These are phyloP conservation scores for Penstemon newberryi DNA, from an alignment of 257 asterid species.

Conservation along the genomic window DNA sequence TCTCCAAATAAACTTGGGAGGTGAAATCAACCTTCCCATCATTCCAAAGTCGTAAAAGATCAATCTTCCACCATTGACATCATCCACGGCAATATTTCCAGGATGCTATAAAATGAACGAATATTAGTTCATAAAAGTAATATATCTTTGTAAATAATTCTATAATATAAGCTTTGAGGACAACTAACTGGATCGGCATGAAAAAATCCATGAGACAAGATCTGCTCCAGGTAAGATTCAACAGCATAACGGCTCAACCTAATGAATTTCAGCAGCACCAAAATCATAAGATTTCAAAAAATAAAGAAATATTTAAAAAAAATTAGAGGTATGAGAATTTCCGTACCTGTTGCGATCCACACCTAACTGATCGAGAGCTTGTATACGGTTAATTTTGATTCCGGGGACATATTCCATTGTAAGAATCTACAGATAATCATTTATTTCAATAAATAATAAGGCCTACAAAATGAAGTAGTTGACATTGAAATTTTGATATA, in stretches of 20 bases:
- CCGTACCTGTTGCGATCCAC: slow-evolving; percentile 79
- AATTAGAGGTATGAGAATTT: neutral
- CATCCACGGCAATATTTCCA: slow-evolving; percentile 85
- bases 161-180: neutral
- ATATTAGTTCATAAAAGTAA: neutral
- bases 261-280: slow-evolving; percentile 27
- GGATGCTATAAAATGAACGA: slow-evolving; percentile 57
- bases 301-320: slow-evolving; percentile 3
- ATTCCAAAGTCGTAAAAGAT: slow-evolving; percentile 94
- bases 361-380: slow-evolving; percentile 84
- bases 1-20: slow-evolving; percentile 5
- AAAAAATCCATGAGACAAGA: slow-evolving; percentile 86
- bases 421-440: slow-evolving; percentile 50
- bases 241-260: slow-evolving; percentile 92
- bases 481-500: slow-evolving; percentile 22
- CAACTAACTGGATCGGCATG: slow-evolving; percentile 83
- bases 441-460: slow-evolving; percentile 23
- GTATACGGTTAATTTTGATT: slow-evolving; percentile 85
- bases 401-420: slow-evolving; percentile 96
- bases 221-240: slow-evolving; percentile 93
- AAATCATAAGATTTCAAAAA: slow-evolving; percentile 20
- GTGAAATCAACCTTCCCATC: slow-evolving; percentile 66
- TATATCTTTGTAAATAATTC: neutral
- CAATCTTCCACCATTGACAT: slow-evolving; percentile 78
- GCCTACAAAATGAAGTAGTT: slow-evolving; percentile 17